Conservation (phyloP, 2,329 filamentous ascomycete species). For the Chaetomium sp. region DNA sequence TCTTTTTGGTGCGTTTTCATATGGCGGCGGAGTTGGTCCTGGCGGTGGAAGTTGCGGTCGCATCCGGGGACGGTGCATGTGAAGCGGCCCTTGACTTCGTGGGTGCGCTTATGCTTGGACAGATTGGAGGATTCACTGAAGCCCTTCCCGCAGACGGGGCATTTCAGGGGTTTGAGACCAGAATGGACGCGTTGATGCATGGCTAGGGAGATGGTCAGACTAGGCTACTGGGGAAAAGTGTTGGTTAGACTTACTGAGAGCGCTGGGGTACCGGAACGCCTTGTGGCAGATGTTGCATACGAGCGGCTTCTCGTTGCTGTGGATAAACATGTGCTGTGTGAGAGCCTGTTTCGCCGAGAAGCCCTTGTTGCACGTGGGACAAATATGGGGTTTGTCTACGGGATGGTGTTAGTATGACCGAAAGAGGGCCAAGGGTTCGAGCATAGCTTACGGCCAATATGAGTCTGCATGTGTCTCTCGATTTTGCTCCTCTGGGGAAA, state of each 20-base stretch:
- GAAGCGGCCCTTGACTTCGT: slow-evolving; percentile 55
- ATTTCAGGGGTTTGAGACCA: slow-evolving; percentile 63
- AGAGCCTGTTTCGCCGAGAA: slow-evolving; percentile 70
- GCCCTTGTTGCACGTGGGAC: slow-evolving; percentile 55
- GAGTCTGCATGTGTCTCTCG: slow-evolving; percentile 65
- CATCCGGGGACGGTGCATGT: slow-evolving; percentile 54
- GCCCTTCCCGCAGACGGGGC: slow-evolving; percentile 58
- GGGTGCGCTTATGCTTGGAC: slow-evolving; percentile 66
- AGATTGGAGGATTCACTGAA: slow-evolving; percentile 69
- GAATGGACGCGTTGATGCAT: slow-evolving; percentile 70
- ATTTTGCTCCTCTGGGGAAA: slow-evolving; percentile 65
- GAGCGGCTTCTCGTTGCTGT: slow-evolving; percentile 67
- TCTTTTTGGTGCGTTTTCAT: slow-evolving; percentile 40
- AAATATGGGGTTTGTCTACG: slow-evolving; percentile 63
- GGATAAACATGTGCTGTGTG: slow-evolving; percentile 67
- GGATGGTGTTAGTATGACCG: background rate
- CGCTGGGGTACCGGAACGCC: slow-evolving; percentile 67
- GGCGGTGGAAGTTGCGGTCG: slow-evolving; percentile 58
- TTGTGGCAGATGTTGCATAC: slow-evolving; percentile 59
- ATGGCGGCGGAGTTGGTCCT: slow-evolving; percentile 64
- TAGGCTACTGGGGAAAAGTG: background rate
- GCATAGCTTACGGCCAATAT: slow-evolving; percentile 60
- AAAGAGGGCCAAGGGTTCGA: background rate
- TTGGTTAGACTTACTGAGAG: slow-evolving; percentile 55
- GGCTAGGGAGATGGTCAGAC: slow-evolving; percentile 44